phyloP scores from a whole-genome alignment of 768 basidiomycete species.

The Lactifluus rugatus region DNA sequence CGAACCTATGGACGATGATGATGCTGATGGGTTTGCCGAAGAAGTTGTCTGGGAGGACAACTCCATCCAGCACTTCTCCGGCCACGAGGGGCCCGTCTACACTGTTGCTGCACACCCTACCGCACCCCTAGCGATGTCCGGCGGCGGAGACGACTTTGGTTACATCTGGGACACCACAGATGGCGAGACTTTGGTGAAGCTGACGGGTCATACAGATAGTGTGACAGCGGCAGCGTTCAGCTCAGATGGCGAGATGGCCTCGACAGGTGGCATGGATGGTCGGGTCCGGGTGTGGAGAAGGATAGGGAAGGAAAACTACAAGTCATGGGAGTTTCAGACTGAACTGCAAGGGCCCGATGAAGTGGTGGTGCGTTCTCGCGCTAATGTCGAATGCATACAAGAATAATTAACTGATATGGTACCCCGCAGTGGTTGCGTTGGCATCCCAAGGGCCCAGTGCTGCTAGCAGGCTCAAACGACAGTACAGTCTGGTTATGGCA shows the following conservation, averaged over 20 bases:
- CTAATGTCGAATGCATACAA: too few relatives aligned
- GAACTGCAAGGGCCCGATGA: conserved; percentile 92
- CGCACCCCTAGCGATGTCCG: conserved; percentile 75
- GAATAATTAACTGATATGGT: conserved; percentile 2
- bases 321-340: conserved; percentile 89
- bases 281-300: conserved; percentile 86
- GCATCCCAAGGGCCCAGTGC: conserved; percentile 88
- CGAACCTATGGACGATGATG: conserved; percentile 56
- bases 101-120: conserved; percentile 75
- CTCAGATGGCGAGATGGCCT: conserved; percentile 82
- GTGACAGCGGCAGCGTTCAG: conserved; percentile 76
- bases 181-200: conserved; percentile 69
- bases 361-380: conserved; percentile 60
- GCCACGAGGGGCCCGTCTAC: conserved; percentile 75
- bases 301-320: conserved; percentile 64
- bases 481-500: conserved; percentile 97
- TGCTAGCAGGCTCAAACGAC: conserved; percentile 90
- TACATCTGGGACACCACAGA: conserved; percentile 87
- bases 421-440: conserved; percentile 73
- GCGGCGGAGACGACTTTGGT: conserved; percentile 91
- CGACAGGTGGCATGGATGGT: conserved; percentile 98
- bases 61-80: conserved; percentile 57
- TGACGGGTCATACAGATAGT: conserved; percentile 91
- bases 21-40: conserved; percentile 21
- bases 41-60: conserved; percentile 40